Conservation (phyloP, 306 rosid species). For the Macrotyloma uniflorum region DNA sequence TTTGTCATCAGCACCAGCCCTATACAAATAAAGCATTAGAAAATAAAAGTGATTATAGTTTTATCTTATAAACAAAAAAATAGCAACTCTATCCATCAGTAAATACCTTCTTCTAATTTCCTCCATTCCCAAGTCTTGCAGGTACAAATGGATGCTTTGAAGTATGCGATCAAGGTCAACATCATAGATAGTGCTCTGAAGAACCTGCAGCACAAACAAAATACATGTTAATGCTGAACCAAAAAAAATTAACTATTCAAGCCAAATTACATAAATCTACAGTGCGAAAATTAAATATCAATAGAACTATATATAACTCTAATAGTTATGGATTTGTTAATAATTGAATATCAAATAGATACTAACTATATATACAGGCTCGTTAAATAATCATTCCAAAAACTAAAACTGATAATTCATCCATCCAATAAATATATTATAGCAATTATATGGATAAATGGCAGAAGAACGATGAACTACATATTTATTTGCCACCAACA, state of each 20-base stretch:
- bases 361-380: neutral
- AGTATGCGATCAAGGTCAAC: conserved; percentile 94
- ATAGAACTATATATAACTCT: neutral
- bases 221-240: neutral
- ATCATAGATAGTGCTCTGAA: conserved; percentile 94
- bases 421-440: neutral
- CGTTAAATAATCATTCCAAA: neutral
- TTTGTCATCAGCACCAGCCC: conserved; percentile 99
- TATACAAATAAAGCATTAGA: conserved; percentile 38
- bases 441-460: neutral
- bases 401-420: neutral
- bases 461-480: neutral
- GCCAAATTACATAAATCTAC: neutral
- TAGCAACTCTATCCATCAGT: conserved; percentile 28
- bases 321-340: neutral
- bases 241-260: neutral
- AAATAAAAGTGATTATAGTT: conserved; percentile 27
- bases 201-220: conserved; percentile 67
- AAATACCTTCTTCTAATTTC: conserved; percentile 96
- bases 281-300: neutral
- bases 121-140: conserved; percentile 99
- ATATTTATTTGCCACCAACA: neutral
- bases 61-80: neutral
- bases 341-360: neutral
- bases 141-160: conserved; percentile 97